A percentile compares a stretch with the other conserved stretches of the same genome.
Conservation (phyloP, 2,329 filamentous ascomycete genomes). For the Neocucurbitaria cava region DNA sequence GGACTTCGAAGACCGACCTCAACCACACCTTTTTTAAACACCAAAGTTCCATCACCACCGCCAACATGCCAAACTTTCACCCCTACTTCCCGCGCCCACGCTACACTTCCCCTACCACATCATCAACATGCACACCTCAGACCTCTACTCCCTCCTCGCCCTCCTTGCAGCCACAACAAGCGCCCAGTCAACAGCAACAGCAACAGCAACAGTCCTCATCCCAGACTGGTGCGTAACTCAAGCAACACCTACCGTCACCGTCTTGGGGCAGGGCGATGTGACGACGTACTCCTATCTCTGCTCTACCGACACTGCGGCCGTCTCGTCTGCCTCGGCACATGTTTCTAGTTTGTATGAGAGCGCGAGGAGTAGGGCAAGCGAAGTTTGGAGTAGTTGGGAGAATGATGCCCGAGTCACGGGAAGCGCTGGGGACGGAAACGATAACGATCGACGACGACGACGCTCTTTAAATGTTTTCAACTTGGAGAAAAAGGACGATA, state of each 20-base stretch:
- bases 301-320: constrained; percentile 3
- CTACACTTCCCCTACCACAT: not conserved
- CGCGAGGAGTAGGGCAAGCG: not conserved
- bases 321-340: constrained; percentile 4
- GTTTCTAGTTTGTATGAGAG: not conserved
- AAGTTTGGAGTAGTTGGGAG: not conserved
- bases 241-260: constrained; percentile 10
- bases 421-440: not conserved
- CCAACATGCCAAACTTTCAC: constrained; percentile 11
- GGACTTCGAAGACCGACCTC: not conserved
- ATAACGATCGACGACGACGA: not conserved
- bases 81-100: constrained; percentile 12
- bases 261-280: not conserved
- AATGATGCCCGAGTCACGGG: not conserved
- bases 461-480: not conserved
- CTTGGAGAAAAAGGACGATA: constrained; percentile 5
- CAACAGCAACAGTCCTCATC: constrained; percentile 15
- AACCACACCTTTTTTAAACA: not conserved
- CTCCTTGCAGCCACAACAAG: constrained; percentile 2
- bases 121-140: constrained; percentile 3
- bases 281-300: constrained; percentile 12
- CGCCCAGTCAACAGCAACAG: constrained; percentile 10
- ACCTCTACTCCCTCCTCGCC: constrained; percentile 1
- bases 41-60: not conserved
- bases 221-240: constrained; percentile 14